Base-by-base conservation (phyloP, 2,329 filamentous ascomycete species). In the Pseudogymnoascus sp. region DNA sequence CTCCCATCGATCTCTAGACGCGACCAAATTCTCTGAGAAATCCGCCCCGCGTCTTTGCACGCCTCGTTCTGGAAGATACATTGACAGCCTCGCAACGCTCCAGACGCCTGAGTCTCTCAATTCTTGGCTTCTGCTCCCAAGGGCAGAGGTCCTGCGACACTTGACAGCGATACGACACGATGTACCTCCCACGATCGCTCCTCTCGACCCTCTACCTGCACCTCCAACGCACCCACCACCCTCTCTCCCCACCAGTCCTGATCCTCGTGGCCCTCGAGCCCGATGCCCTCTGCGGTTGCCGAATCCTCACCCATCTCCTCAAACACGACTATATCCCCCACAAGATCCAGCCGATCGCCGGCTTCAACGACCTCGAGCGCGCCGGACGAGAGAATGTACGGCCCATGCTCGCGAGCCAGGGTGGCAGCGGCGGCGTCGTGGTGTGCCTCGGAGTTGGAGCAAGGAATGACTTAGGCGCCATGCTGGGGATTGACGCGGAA, bases 261-360 rank as follows among this genome's bases (percentile, higher is more conserved):
- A 86, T 99, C 67, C 89, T 99, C 63, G 93, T 93, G 67, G 90
- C 93, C 37, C 89, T 97, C 73, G 93, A 97, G 73, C 92, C 95
- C 63, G 95, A 99, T 78, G 90, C 95, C 67, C 86, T 99, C 66
- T 97, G 93, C 77, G 95, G 93, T 66, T 96, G 92, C 75, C 91
- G 93, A 66, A 97, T 99, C 66, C 85, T 99, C 59, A 96, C 93
- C 2, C 84, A 89, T 60, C 83, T 99, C n/a, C 82, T 99, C 65
- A 97, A 96, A 78, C 89, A 93, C 81, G 95, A 99, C 80, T 97
- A 96, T 74, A 96, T 99, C 69, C 90, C 89, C 12, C 93, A 97
- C 79, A 97, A 97, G 77, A 96, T 97, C 72, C 91, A 97, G 72
- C 95, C 95, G 1, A 89, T 99, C 62, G 86, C 91, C 18, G 95